Evolutionary conservation across 2,329 filamentous ascomycete species (phyloP).

Genomic region (Neofusicoccum ribis): DNA sequence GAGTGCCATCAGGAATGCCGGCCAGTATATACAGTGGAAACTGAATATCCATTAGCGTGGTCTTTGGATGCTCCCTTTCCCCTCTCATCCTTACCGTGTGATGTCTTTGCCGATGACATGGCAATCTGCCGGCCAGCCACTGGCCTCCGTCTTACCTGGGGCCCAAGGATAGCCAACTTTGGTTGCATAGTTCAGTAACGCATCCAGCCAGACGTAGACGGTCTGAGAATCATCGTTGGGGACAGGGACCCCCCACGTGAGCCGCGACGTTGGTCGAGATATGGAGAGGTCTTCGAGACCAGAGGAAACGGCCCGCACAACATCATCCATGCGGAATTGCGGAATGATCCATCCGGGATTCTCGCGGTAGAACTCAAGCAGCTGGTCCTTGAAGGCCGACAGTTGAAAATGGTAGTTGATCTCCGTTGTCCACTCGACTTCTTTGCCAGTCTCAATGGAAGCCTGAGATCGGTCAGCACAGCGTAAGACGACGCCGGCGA

Average conservation of each 20-base stretch:
- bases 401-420: slow-evolving; percentile 93
- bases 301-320: slow-evolving; percentile 72
- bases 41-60: not conserved
- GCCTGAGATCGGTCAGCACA: slow-evolving; percentile 40
- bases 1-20: slow-evolving; percentile 88
- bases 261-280: slow-evolving; percentile 74
- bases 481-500: too few species aligned
- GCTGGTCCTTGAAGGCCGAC: slow-evolving; percentile 74
- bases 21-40: slow-evolving; percentile 98
- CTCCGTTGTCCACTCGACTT: slow-evolving; percentile 93
- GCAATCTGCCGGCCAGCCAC: slow-evolving; percentile 85
- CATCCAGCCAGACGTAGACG: slow-evolving; percentile 98
- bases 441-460: slow-evolving; percentile 82
- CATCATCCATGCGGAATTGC: slow-evolving; percentile 69
- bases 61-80: not conserved
- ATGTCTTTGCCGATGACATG: slow-evolving; percentile 98
- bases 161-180: slow-evolving; percentile 83
- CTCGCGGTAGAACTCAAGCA: slow-evolving; percentile 76
- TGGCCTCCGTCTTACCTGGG: slow-evolving; percentile 56
- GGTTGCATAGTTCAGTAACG: slow-evolving; percentile 90
- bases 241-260: slow-evolving; percentile 87
- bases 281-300: slow-evolving; percentile 86
- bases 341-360: slow-evolving; percentile 81
- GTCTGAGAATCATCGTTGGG: slow-evolving; percentile 83
- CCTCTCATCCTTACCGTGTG: slow-evolving; percentile 53